Conservation (phyloP, 306 rosid genomes). For the Vigna reflexopilosa region DNA sequence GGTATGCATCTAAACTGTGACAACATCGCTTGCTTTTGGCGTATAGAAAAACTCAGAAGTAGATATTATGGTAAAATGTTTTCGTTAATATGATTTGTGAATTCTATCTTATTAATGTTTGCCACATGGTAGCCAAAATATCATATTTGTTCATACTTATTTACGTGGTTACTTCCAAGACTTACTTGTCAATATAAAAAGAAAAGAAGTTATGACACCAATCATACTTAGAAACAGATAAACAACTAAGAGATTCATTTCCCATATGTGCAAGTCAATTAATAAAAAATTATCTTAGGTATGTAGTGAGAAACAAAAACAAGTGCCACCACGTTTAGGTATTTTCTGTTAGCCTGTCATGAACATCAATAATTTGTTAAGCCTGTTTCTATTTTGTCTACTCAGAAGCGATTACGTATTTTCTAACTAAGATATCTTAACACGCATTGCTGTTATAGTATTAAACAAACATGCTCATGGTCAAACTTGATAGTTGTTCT, state of each 20-base stretch:
- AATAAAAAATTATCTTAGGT: not conserved
- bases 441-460: not conserved
- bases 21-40: not conserved
- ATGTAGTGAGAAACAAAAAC: not conserved
- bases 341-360: not conserved
- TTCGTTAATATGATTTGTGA: not conserved
- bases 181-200: not conserved
- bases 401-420: not conserved
- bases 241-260: not conserved
- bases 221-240: constrained; percentile 5
- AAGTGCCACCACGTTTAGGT: not conserved
- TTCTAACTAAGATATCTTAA: not conserved
- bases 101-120: not conserved
- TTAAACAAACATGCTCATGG: not conserved
- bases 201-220: not conserved
- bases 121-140: not conserved
- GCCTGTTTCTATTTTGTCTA: not conserved
- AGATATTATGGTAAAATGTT: not conserved
- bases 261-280: not conserved
- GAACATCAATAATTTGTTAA: constrained; percentile 11
- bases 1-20: constrained; percentile 4
- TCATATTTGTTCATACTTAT: not conserved
- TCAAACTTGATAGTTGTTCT: not conserved
- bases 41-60: not conserved
- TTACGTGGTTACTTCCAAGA: not conserved